Evolutionary conservation across 2,329 filamentous ascomycete species (phyloP), one percentile per base, ranked within the genome.

Genomic region (Shiraia sp.): DNA sequence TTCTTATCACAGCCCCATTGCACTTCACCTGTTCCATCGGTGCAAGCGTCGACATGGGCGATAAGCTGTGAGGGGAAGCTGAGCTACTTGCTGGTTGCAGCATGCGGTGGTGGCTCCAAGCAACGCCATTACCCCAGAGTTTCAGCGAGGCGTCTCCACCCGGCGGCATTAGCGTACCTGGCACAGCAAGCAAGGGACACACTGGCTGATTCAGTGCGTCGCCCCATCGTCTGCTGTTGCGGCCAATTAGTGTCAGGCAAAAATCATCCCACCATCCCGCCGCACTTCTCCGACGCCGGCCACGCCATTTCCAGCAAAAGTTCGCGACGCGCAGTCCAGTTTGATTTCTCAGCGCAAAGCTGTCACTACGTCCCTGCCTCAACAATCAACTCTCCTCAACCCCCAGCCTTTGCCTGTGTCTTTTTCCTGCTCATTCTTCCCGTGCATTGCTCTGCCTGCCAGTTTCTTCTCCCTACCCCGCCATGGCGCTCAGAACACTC

Each of bases 401-500:
- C 15, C 15, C 27, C 12, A 7, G 13, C 30, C 15, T 14, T 30
- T 14, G 13, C 6, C 28, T 24, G 14, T 6, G 10, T 28, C 12
- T 25, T 27, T 3, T 25, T 14, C 17, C 23, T 2, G 15, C 28
- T 3, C 16, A 30, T 14, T 17, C 7, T 8, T 17, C 15, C 30
- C 32, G 24, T 7, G 14, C 9, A 30, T 36, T 14, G n/a, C 33
- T 10, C 24, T 27, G 30, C 10, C 15, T 16, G 3, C 10, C n/a
- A 19, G 16, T 27, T 12, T 27, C 4, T 19, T 27, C 31, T 15
- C 19, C 15, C 22, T 41, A 49, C 52, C 57, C 62, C 59, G 49
- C 62, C 54, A 64, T 68, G 56, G 47, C 66, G 41, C 51, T 48
- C 59, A 69, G 47, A 82, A 85, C 69, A 92, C 86, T 23, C 85